Evolutionary conservation across 2,329 filamentous ascomycete genomes (phyloP).

Genomic region (Fusarium paranaense): DNA sequence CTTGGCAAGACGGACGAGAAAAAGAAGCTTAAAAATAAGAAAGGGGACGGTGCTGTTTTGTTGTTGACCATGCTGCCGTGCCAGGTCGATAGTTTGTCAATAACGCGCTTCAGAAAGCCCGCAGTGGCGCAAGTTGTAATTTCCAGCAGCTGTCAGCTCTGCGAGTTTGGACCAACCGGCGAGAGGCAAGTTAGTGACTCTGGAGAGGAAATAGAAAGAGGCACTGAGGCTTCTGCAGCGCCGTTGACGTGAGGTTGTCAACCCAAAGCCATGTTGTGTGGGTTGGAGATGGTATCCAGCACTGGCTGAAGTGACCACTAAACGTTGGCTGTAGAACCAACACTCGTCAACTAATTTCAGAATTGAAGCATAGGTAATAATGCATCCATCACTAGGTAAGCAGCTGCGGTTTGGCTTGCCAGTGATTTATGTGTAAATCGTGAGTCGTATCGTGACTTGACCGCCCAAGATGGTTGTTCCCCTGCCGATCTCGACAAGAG

Average conservation of each 20-base stretch:
- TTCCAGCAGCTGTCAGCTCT: not conserved
- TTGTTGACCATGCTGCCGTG: not conserved
- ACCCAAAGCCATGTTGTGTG: not conserved
- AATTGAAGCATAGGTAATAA: not conserved
- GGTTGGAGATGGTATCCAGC: not conserved
- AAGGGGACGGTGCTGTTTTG: not conserved
- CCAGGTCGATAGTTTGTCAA: not conserved
- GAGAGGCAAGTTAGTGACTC: no score
- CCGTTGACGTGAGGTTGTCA: not conserved
- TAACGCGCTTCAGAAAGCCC: not conserved
- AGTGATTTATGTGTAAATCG: not conserved
- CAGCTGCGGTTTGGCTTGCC: not conserved
- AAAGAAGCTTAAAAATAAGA: not conserved
- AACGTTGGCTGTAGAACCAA: not conserved
- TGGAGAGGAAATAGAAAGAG: no score
- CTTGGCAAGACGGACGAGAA: not conserved
- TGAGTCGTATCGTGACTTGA: not conserved
- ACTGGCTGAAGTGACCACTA: not conserved
- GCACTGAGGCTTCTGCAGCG: not conserved
- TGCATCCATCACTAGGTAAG: not conserved
- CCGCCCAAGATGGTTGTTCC: not conserved
- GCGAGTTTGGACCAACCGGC: not conserved
- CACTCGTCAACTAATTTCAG: not conserved
- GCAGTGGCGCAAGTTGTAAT: not conserved
- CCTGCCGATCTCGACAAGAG: not conserved